Evolutionary conservation across 345 rosid species (phyloP), one percentile per base, ranked within the genome.

Genomic region (Eutrema heterophyllum): DNA sequence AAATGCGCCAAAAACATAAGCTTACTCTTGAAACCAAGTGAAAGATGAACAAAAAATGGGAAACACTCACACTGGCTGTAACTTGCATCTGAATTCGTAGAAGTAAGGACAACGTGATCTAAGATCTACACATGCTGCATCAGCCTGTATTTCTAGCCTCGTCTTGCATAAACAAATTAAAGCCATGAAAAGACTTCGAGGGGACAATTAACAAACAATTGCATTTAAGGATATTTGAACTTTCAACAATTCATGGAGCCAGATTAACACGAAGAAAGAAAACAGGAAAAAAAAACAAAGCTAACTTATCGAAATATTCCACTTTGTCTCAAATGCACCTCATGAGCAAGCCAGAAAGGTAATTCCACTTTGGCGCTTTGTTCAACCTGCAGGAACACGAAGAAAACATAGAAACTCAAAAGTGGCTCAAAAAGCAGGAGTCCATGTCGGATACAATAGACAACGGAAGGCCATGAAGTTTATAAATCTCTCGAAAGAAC

Each of bases 81-180:
- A 79, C 81, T 94, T 94, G 90, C 92, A 86, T 39, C 93, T 97
- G 67, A 92, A 84, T 77, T 92, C 95, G 50, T 89, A 89, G 67
- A 95, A 95, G 70, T 86, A 87, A 6, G 75, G 86, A 65, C 90
- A 87, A 2, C 89, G 85, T 35, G 92, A 88, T 82, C 81, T 84
- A 62, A 94, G 86, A 86, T 94, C 97, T 72, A 88, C 98, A 77
- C 84, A 83, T 5, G 89, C 88, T 48, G 97, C 93, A 76, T 93
- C 97, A 12, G 96, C 96, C 71, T 91, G 97, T 62, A 93, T 83
- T 82, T 91, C 98, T 46, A 86, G 71, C 82, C 90, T 85, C 61
- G 93, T 87, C 81, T 93, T 94, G 83, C 51, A 51, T 48, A 26
- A 38, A 18, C 40, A 36, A 27, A 53, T 21, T 18, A 62, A 70